Percentiles rank a stretch among this genome's conserved stretches.
Conservation (phyloP, 371 early-diverging fungal genomes). For the Lichtheimia ramosa region DNA sequence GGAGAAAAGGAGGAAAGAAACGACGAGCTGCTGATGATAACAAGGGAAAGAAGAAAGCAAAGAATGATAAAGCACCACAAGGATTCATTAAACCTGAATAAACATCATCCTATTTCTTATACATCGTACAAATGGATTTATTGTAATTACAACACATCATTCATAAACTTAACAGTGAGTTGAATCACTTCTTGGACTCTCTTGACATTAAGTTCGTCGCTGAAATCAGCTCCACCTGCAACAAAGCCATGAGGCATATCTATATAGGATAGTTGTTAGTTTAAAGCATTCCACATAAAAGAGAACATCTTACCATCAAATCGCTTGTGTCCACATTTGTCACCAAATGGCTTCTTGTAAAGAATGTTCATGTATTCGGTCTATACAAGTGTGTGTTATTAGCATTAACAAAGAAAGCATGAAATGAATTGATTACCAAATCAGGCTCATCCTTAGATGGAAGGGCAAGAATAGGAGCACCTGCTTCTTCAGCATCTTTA, state of each 20-base stretch:
- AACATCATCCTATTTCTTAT: not conserved
- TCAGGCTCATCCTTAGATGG: conserved; percentile 68
- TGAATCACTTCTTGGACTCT: conserved; percentile 54
- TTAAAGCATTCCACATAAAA: not conserved
- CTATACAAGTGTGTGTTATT: conserved; percentile 5
- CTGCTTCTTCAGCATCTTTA: conserved; percentile 52
- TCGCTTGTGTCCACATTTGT: conserved; percentile 48
- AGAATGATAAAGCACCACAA: not conserved
- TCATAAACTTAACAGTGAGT: conserved; percentile 50
- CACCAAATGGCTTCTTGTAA: conserved; percentile 56
- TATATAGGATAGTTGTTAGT: not conserved
- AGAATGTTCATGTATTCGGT: conserved; percentile 48
- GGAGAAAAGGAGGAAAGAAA: conserved; percentile 5
- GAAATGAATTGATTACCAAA: conserved; percentile 26
- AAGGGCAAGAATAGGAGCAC: conserved; percentile 58
- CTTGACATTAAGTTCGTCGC: conserved; percentile 42
- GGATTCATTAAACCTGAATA: conserved; percentile 1
- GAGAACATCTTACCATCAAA: conserved; percentile 47
- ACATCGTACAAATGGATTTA: too few species aligned
- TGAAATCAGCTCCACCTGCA: conserved; percentile 66
- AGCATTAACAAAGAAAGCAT: not conserved
- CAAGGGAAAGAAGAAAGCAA: not conserved
- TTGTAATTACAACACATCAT: conserved; percentile 16
- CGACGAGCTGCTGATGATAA: not conserved
- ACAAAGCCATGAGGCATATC: conserved; percentile 71